Evolutionary conservation across 352 stramenopile genomes (phyloP).

Genomic region (Globisporangium middletonii): DNA sequence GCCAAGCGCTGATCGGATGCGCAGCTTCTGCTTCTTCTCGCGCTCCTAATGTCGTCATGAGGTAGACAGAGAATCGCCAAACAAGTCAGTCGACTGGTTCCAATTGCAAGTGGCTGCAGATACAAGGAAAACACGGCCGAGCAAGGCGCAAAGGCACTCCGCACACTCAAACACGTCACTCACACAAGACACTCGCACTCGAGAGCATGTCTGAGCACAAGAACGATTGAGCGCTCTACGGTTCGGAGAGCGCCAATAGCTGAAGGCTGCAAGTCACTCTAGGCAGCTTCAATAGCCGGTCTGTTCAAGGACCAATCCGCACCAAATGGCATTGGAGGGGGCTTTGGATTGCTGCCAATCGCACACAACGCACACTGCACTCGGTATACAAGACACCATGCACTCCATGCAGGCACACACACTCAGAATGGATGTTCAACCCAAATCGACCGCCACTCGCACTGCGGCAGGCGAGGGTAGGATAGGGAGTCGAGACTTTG

Average conservation of each 20-base stretch:
- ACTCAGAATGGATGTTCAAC: slow-evolving; percentile 35
- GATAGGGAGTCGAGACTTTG: slow-evolving; percentile 45
- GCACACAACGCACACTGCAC: slow-evolving; percentile 14
- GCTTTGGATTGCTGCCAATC: slow-evolving; percentile 79
- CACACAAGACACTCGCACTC: slow-evolving; percentile 9
- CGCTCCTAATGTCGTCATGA: slow-evolving; percentile 44
- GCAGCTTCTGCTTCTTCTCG: slow-evolving; percentile 82
- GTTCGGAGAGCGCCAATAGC: slow-evolving; percentile 75
- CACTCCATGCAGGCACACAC: slow-evolving; percentile 9
- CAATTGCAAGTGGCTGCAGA: neutral
- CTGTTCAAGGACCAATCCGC: slow-evolving; percentile 88
- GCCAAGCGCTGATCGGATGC: slow-evolving; percentile 67
- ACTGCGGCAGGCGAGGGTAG: slow-evolving; percentile 34
- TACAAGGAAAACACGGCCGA: too few species aligned
- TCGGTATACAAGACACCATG: neutral
- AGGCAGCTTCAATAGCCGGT: slow-evolving; percentile 89
- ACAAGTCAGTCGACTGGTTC: slow-evolving; percentile 6
- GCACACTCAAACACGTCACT: slow-evolving; percentile 15
- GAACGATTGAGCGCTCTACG: slow-evolving; percentile 82
- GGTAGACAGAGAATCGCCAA: neutral
- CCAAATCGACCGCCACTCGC: slow-evolving; percentile 71
- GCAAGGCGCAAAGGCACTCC: neutral
- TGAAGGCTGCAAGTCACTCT: slow-evolving; percentile 87
- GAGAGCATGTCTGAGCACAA: slow-evolving; percentile 82
- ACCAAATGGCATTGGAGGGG: slow-evolving; percentile 75